These are phyloP conservation scores for Neostapfia colusana DNA, from an alignment of 176 grass and related monocot species.

Conservation along the genomic window DNA sequence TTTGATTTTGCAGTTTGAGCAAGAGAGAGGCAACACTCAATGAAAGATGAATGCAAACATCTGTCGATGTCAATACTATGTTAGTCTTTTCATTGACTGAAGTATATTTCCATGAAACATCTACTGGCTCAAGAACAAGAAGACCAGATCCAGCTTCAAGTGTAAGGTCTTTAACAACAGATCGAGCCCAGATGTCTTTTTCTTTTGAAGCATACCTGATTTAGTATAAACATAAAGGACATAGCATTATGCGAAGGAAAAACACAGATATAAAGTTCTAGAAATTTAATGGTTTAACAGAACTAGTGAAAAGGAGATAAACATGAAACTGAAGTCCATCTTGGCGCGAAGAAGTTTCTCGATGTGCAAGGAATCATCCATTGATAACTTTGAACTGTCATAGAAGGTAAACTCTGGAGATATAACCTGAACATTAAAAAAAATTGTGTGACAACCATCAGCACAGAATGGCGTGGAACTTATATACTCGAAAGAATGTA, in stretches of 20 bases:
- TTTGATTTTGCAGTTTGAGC: constrained; percentile 92
- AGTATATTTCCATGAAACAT: constrained; percentile 93
- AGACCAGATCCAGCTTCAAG: constrained; percentile 91
- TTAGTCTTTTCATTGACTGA: constrained; percentile 86
- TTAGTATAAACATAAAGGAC: constrained; percentile 26
- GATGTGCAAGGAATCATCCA: constrained; percentile 87
- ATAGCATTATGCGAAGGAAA: constrained; percentile 19
- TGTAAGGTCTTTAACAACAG: constrained; percentile 77
- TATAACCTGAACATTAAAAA: constrained; percentile 62
- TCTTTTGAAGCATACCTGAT: constrained; percentile 98
- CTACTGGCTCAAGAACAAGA: constrained; percentile 83
- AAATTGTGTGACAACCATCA: constrained; percentile 1
- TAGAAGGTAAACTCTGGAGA: constrained; percentile 96
- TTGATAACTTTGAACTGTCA: constrained; percentile 80
- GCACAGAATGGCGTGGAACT: not conserved
- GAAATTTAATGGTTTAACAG: constrained; percentile 28
- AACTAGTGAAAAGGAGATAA: constrained; percentile 37
- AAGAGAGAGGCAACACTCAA: constrained; percentile 82
- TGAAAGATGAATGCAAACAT: constrained; percentile 91
- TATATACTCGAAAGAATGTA: constrained; percentile 15
- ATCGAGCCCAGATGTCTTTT: constrained; percentile 86
- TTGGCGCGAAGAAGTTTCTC: constrained; percentile 96
- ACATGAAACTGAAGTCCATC: constrained; percentile 99
- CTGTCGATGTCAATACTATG: constrained; percentile 63
- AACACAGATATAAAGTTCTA: constrained; percentile 1